Evolutionary conservation across 768 basidiomycete genomes (phyloP).

Genomic region (Pluteus cervinus): DNA sequence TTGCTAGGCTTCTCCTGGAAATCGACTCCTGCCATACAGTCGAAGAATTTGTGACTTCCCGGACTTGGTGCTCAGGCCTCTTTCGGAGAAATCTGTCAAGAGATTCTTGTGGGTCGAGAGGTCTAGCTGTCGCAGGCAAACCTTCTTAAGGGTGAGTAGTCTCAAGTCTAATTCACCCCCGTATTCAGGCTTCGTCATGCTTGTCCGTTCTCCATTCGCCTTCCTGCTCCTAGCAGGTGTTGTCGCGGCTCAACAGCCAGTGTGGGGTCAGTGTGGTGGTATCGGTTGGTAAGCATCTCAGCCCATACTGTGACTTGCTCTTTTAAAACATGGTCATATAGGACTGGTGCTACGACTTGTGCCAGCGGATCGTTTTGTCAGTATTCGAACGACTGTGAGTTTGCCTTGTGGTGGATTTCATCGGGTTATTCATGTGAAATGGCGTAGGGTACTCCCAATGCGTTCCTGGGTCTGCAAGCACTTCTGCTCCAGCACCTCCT

Average conservation of each 20-base stretch:
- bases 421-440: background rate
- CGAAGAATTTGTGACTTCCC: too few species aligned
- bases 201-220: constrained; percentile 10
- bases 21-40: too few species aligned
- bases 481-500: constrained; percentile 14
- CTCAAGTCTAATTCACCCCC: too few species aligned
- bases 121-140: too few species aligned
- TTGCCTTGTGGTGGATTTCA: background rate
- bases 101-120: too few species aligned
- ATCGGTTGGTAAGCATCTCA: constrained; percentile 35
- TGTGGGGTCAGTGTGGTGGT: constrained; percentile 46
- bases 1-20: too few species aligned
- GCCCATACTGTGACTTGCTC: background rate
- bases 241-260: constrained; percentile 28
- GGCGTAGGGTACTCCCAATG: constrained; percentile 44
- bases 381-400: constrained; percentile 36
- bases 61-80: too few species aligned
- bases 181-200: too few species aligned
- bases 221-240: constrained; percentile 17
- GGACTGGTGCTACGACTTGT: constrained; percentile 46
- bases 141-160: too few species aligned
- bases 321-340: constrained; percentile 9
- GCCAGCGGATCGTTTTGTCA: constrained; percentile 38
- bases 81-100: too few species aligned
- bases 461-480: constrained; percentile 30